phyloP scores from a whole-genome alignment of 2,329 filamentous ascomycete genomes.

The Colletotrichum magnum region DNA sequence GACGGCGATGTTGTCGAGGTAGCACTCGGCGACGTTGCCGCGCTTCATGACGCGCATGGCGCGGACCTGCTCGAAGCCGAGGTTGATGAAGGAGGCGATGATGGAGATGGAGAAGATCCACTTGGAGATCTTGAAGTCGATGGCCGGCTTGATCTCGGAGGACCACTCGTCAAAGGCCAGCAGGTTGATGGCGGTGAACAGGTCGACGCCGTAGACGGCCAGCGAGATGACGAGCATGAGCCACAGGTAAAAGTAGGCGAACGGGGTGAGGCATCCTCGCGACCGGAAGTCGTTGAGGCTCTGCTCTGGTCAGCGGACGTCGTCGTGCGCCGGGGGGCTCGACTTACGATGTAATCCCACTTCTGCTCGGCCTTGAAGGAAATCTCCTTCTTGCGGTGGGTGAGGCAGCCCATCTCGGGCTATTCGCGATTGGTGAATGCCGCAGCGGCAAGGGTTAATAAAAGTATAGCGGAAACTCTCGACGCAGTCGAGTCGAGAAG shows the following conservation, averaged over 20 bases:
- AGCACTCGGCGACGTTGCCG: slow-evolving; percentile 91
- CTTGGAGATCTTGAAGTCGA: slow-evolving; percentile 84
- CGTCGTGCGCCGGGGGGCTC: background rate
- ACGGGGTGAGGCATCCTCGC: slow-evolving; percentile 79
- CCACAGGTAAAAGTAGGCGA: slow-evolving; percentile 90
- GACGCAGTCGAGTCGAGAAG: slow-evolving; percentile 29
- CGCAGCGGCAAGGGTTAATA: background rate
- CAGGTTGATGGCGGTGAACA: slow-evolving; percentile 92
- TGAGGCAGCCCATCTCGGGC: slow-evolving; percentile 75
- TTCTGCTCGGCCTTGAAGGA: slow-evolving; percentile 86
- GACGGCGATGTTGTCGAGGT: slow-evolving; percentile 88
- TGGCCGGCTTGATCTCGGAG: slow-evolving; percentile 82
- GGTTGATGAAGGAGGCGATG: slow-evolving; percentile 87
- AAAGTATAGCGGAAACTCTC: slow-evolving; percentile 34
- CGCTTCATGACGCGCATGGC: slow-evolving; percentile 86
- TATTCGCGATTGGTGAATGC: background rate
- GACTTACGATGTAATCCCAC: slow-evolving; percentile 91
- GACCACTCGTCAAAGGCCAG: slow-evolving; percentile 92
- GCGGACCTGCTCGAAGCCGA: slow-evolving; percentile 83
- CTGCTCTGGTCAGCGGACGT: slow-evolving; percentile 42
- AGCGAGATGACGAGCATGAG: slow-evolving; percentile 83
- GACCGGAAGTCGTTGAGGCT: slow-evolving; percentile 84
- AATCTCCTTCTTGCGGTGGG: slow-evolving; percentile 71
- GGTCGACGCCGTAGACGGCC: slow-evolving; percentile 91
- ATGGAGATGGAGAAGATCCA: slow-evolving; percentile 98